Base-by-base conservation (phyloP, 1,284 basidiomycete genomes). In the Ganoderma resinaceum region DNA sequence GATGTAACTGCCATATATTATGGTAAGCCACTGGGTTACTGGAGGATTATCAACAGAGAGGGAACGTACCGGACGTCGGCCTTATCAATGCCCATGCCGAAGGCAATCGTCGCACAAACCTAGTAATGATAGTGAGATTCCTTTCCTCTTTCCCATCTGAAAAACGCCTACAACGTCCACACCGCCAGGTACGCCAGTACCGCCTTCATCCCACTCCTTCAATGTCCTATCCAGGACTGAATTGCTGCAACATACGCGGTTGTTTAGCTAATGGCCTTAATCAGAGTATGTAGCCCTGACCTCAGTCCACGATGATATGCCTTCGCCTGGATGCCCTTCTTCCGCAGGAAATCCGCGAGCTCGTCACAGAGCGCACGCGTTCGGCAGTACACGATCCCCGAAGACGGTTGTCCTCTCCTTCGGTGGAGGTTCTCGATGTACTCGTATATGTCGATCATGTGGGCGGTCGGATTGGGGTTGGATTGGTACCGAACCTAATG, bases 81-180 rank as follows among this genome's bases (percentile, higher is more conserved):
- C 78, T 95, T 95, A 78, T 97, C 95, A 38, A 97, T 95, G 1
- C 95, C 95, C 84, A 96, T 91, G 1, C 95, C 95, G 75, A 96
- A 96, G 1, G 95, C 95, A 55, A 96, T 89, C 0, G 89, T 89
- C 0, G 88, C 88, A 23, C 88, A 87, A 31, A 87, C 84, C 79
- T 86, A 55, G 18, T 20, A 72, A 53, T 79, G 67, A 23, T 18
- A 66, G 59, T 31, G 53, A 55, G 31, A 6, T 4, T 18, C 18
- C 16, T 20, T 0, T 1, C 7, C 16, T n/a, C 18, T 16, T 33
- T 31, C 29, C 18, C 46, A 49, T 23, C 12, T 5, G 18, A 14
- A 31, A n/a, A 33, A 38, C 5, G 78, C 87, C 65, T 70, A 91
- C 91, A 18, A 92, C 82, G 70, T 93, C 90, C 8, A 91, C 82